Base-by-base conservation (phyloP, 768 basidiomycete species). In the Lentinula detonsa region DNA sequence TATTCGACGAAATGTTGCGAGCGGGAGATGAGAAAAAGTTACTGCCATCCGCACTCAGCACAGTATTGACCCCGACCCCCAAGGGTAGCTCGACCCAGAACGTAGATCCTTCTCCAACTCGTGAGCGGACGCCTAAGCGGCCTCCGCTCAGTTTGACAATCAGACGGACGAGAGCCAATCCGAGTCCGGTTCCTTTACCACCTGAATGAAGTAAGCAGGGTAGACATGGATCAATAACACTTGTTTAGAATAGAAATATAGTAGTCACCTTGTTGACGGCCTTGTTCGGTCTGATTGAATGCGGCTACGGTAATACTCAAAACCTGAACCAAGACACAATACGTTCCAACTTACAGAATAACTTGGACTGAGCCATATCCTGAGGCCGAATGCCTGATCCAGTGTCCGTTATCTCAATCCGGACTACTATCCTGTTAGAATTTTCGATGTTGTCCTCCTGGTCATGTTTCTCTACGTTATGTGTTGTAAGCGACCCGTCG, bases 81-180 rank as follows among this genome's bases (percentile, higher is more conserved):
- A 91, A 74, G 5, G 88, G 87, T 39, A 92, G 71, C 70, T 92
- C 91, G 8, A 92, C 88, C 93, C 93, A 95, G 75, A 95, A 95
- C 40, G 88, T 92, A 39, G 87, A 91, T 15, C 94, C 94, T 65
- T 83, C 76, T 7, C 82, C 81, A 1, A 82, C 74, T 69, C 85
- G 83, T 16, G 83, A 85, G 62, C 73, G 75, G n/a, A 87, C 80
- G n/a, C 86, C 90, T 33, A 91, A 73, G 54, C 90, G 80, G 18
- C 91, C 91, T 45, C 86, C 85, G 54, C 82, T 85, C 43, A 90
- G 73, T 66, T 85, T 88, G 65, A 93, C 88, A 48, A 93, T 92
- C 64, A 88, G 87, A 51, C 89, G 80, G 49, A 91, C 88, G 5
- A 93, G 77, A 1, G 90, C 90, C 18, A 92, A 68, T 23, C 91